Evolutionary conservation across 371 early-diverging fungal species (phyloP).

Genomic region (Choanephora cucurbitarum): DNA sequence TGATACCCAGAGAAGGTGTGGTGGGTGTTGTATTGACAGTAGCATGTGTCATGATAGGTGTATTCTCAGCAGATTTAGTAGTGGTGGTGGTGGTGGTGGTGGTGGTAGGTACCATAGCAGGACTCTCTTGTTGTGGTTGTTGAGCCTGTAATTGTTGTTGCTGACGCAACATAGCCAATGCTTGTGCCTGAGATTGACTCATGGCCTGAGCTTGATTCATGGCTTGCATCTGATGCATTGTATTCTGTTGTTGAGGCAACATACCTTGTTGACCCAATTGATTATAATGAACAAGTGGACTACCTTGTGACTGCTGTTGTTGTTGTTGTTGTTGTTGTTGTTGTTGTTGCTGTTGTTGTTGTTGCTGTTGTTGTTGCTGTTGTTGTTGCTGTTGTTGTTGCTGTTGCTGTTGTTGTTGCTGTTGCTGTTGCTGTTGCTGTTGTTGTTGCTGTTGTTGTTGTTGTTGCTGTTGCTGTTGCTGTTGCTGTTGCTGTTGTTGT

Average conservation of each 20-base stretch:
- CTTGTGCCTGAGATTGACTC: conserved; percentile 21
- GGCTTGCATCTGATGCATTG: not conserved
- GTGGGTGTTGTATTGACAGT: conserved; percentile 6
- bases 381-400: conserved; percentile 19
- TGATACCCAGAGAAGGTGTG: conserved; percentile 21
- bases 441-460: too few species aligned
- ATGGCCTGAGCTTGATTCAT: conserved; percentile 12
- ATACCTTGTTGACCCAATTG: not conserved
- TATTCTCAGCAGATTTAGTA: conserved; percentile 6
- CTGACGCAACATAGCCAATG: conserved; percentile 17
- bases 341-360: conserved; percentile 8
- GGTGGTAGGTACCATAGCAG: not conserved
- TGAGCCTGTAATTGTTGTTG: conserved; percentile 19
- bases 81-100: not conserved
- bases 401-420: conserved; percentile 20
- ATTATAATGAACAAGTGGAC: not conserved
- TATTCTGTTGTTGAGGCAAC: not conserved
- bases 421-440: too few species aligned
- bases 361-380: conserved; percentile 4
- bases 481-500: conserved; percentile 22
- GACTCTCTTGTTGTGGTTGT: conserved; percentile 5
- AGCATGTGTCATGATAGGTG: conserved; percentile 8
- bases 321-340: conserved; percentile 24
- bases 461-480: conserved; percentile 18
- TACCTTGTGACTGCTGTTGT: conserved; percentile 12